Evolutionary conservation across 2,329 filamentous ascomycete genomes (phyloP).

Genomic region (Sporothrix brunneoviolacea): DNA sequence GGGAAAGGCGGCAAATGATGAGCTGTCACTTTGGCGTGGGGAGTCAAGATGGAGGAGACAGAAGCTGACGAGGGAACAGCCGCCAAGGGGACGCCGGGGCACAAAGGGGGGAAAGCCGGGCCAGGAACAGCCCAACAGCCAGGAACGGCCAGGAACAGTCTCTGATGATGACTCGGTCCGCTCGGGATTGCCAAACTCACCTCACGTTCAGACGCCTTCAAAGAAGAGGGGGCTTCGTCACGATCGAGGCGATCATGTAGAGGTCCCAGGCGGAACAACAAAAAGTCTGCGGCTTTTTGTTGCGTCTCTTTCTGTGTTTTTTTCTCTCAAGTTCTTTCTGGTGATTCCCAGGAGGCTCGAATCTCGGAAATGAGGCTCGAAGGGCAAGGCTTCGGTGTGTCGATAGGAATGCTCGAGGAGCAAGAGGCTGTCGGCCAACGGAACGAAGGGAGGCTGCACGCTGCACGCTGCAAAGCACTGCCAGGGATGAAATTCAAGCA

Average conservation of each 20-base stretch:
- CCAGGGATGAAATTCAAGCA: slow-evolving; percentile 4
- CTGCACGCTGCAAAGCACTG: neutral
- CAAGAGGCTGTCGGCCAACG: too few relatives aligned
- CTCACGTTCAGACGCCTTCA: slow-evolving; percentile 21
- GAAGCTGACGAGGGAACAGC: too few relatives aligned
- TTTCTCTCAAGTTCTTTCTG: neutral
- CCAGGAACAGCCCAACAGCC: too few relatives aligned
- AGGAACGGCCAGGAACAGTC: slow-evolving; percentile 4
- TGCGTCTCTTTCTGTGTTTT: neutral
- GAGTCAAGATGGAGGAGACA: neutral
- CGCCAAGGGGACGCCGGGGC: too few relatives aligned
- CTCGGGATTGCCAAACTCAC: slow-evolving; percentile 18
- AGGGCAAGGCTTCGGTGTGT: neutral
- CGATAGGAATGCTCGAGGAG: neutral
- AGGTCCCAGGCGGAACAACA: slow-evolving; percentile 8
- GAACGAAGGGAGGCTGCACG: neutral
- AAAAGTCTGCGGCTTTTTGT: slow-evolving; percentile 9
- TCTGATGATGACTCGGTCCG: too few relatives aligned
- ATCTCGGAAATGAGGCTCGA: neutral
- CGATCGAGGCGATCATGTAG: slow-evolving; percentile 21
- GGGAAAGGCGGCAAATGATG: too few relatives aligned
- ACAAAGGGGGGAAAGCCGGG: too few relatives aligned
- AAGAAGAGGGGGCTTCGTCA: slow-evolving; percentile 15
- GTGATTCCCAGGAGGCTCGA: neutral
- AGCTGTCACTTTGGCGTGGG: neutral